Evolutionary conservation across 306 rosid species (phyloP).

Genomic region (Luffa acutangula): DNA sequence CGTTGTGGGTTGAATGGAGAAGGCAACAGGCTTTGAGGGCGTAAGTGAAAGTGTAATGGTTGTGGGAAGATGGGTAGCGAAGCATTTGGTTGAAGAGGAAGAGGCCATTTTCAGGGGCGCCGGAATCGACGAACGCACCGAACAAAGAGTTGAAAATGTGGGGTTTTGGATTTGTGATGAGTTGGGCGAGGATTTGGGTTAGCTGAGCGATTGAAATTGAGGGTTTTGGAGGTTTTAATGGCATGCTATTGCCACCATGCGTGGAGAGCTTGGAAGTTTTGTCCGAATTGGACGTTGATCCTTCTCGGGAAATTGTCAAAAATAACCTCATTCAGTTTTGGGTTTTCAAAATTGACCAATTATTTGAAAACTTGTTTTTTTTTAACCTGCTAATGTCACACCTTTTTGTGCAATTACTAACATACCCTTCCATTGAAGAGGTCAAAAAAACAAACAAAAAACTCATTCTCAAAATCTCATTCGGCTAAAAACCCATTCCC

Average conservation of each 20-base stretch:
- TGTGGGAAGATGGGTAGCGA: constrained; percentile 36
- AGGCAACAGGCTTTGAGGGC: constrained; percentile 48
- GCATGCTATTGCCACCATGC: background rate
- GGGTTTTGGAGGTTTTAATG: background rate
- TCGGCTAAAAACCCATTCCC: too few relatives aligned
- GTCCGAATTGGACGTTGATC: background rate
- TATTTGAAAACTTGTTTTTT: too few relatives aligned
- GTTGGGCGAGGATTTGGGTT: constrained; percentile 31
- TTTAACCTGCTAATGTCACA: too few relatives aligned
- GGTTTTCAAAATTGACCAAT: too few relatives aligned
- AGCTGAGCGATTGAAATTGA: constrained; percentile 6
- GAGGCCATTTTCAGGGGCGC: constrained; percentile 34
- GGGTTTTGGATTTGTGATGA: constrained; percentile 45
- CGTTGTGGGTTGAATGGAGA: constrained; percentile 34
- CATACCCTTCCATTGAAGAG: too few relatives aligned
- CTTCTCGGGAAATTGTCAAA: too few relatives aligned
- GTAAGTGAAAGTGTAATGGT: constrained; percentile 64
- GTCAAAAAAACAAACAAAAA: too few relatives aligned
- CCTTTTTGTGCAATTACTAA: too few relatives aligned
- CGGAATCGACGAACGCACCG: constrained; percentile 27
- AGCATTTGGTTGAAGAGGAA: constrained; percentile 65
- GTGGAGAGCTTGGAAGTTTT: background rate
- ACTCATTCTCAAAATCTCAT: too few relatives aligned
- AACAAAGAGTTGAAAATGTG: constrained; percentile 35
- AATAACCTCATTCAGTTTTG: too few relatives aligned